Conservation (phyloP, 2,329 filamentous ascomycete species). For the Ophiobolus disseminans region DNA sequence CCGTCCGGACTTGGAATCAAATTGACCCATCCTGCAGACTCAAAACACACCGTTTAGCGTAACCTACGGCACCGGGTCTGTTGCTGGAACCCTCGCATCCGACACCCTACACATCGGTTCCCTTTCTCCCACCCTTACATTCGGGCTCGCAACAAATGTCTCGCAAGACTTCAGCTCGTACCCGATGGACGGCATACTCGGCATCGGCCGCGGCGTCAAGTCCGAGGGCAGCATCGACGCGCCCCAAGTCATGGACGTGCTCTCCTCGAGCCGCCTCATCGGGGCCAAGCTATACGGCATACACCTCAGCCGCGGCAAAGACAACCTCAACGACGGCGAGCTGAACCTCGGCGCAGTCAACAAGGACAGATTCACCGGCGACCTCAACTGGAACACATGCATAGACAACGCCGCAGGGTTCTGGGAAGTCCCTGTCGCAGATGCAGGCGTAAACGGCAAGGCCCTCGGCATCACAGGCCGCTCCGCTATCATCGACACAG, state of each 20-base stretch:
- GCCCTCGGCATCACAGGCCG: constrained; percentile 56
- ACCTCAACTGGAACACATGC: constrained; percentile 70
- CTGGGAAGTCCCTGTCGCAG: constrained; percentile 77
- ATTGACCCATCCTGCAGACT: constrained; percentile 39
- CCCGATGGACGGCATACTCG: constrained; percentile 87
- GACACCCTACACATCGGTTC: constrained; percentile 74
- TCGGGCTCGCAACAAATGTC: constrained; percentile 75
- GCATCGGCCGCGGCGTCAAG: constrained; percentile 68
- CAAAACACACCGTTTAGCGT: constrained; percentile 67
- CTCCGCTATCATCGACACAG: constrained; percentile 80
- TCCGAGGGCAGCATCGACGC: constrained; percentile 53
- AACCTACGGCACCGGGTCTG: constrained; percentile 77
- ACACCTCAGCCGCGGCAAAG: constrained; percentile 70
- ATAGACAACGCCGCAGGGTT: constrained; percentile 60
- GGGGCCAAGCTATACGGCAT: constrained; percentile 73
- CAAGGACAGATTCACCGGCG: constrained; percentile 69
- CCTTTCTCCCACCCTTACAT: constrained; percentile 68
- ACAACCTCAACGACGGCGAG: constrained; percentile 74
- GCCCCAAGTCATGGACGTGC: constrained; percentile 71
- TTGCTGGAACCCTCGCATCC: constrained; percentile 69
- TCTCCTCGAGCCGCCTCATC: constrained; percentile 65
- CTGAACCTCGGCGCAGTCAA: constrained; percentile 79
- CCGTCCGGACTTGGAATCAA: not conserved
- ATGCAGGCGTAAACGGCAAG: constrained; percentile 68
- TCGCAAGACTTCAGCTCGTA: constrained; percentile 78